These are phyloP conservation scores for Kluyveromyces sp. DNA, from an alignment of 1,139 yeast species.

Conservation along the genomic window DNA sequence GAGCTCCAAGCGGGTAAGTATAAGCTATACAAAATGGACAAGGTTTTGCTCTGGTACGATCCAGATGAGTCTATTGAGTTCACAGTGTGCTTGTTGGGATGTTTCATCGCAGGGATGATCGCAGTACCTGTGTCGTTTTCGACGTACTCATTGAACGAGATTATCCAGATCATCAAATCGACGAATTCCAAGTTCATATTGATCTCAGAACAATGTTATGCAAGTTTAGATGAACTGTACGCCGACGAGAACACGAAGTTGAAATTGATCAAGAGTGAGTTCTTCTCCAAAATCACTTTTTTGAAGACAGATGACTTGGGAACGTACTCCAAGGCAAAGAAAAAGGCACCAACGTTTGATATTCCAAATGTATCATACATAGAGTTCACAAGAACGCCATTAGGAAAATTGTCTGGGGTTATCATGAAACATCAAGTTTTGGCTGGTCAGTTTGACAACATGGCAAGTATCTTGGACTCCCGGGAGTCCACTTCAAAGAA, in stretches of 20 bases:
- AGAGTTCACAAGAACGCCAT: constrained; percentile 84
- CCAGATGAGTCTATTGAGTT: constrained; percentile 82
- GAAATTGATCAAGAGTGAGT: constrained; percentile 46
- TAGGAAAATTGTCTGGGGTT: constrained; percentile 89
- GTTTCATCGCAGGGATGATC: constrained; percentile 87
- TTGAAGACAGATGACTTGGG: constrained; percentile 93
- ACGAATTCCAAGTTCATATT: constrained; percentile 75
- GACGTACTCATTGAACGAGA: constrained; percentile 54
- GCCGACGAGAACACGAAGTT: constrained; percentile 32
- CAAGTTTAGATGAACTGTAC: constrained; percentile 57
- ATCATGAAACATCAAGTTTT: constrained; percentile 86
- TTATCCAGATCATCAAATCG: constrained; percentile 59
- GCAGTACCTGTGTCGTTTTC: constrained; percentile 89
- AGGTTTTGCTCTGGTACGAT: constrained; percentile 77
- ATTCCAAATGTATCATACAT: constrained; percentile 83
- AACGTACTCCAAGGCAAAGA: constrained; percentile 49
- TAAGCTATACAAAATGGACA: constrained; percentile 68
- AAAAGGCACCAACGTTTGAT: constrained; percentile 58
- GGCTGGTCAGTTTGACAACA: constrained; percentile 76
- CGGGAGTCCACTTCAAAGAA: constrained; percentile 38
- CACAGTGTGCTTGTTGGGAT: constrained; percentile 78
- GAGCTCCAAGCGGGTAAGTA: constrained; percentile 59
- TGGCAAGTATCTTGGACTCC: constrained; percentile 61
- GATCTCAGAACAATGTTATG: constrained; percentile 71
- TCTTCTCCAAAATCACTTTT: constrained; percentile 40